A percentile compares a stretch with the other conserved stretches of the same genome.
phyloP scores from a whole-genome alignment of 2,329 filamentous ascomycete species.

The Kalaharituber pfeilii region DNA sequence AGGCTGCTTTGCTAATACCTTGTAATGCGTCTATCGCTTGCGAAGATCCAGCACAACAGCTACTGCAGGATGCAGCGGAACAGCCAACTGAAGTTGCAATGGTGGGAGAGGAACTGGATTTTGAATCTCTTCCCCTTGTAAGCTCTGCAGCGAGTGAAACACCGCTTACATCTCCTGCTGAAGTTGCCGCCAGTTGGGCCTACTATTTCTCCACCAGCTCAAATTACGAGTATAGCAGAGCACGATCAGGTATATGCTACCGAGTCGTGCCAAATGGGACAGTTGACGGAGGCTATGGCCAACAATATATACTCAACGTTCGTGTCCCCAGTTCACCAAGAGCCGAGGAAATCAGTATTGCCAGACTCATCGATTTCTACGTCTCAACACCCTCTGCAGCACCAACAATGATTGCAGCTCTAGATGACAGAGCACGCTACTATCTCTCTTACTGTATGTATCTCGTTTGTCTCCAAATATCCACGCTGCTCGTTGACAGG shows the following conservation, averaged over 20 bases:
- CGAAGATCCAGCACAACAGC: too few species aligned
- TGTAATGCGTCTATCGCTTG: too few species aligned
- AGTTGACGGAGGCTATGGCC: background rate
- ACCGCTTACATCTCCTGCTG: too few species aligned
- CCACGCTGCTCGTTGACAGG: slow-evolving; percentile 1
- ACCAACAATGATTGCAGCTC: slow-evolving; percentile 9
- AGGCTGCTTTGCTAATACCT: too few species aligned
- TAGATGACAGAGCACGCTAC: slow-evolving; percentile 9
- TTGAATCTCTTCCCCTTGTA: too few species aligned
- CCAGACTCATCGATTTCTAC: background rate
- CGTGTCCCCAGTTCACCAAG: background rate
- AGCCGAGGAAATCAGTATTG: background rate
- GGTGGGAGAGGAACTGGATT: too few species aligned
- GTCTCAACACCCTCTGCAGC: background rate
- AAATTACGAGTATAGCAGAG: background rate
- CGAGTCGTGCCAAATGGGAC: background rate
- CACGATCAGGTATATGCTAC: background rate
- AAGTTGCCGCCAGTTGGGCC: too few species aligned
- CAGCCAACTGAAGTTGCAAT: too few species aligned
- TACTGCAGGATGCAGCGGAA: too few species aligned
- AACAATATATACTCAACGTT: background rate
- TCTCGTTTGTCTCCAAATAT: background rate
- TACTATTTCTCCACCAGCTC: background rate
- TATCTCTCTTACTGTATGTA: slow-evolving; percentile 17
- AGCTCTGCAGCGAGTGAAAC: too few species aligned